phyloP scores from a whole-genome alignment of 306 rosid genomes.

The Phaseolus lunatus region DNA sequence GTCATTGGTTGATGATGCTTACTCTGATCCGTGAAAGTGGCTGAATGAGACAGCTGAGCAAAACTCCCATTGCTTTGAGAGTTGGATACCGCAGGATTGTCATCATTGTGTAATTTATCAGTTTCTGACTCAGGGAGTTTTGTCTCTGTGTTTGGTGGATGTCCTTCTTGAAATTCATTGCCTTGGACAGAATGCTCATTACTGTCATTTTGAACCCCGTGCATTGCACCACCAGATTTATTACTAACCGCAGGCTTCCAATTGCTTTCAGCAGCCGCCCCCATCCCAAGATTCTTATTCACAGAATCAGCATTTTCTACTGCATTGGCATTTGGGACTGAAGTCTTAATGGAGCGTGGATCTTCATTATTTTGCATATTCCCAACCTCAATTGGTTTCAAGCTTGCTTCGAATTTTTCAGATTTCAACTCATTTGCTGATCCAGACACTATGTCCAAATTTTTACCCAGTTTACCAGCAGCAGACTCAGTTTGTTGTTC shows the following conservation, averaged over 20 bases:
- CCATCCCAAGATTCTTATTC: conserved; percentile 55
- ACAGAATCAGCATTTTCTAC: conserved; percentile 60
- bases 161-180: conserved; percentile 58
- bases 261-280: conserved; percentile 53
- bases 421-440: conserved; percentile 50
- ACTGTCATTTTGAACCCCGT: conserved; percentile 51
- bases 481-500: conserved; percentile 54
- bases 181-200: conserved; percentile 52
- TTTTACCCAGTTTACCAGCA: conserved; percentile 50
- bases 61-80: conserved; percentile 53
- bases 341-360: conserved; percentile 48
- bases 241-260: conserved; percentile 44
- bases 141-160: conserved; percentile 52
- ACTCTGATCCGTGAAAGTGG: conserved; percentile 50
- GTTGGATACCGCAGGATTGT: conserved; percentile 49
- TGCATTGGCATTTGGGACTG: conserved; percentile 43
- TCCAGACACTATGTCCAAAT: conserved; percentile 44
- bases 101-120: conserved; percentile 56
- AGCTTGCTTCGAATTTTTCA: conserved; percentile 55
- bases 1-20: conserved; percentile 48
- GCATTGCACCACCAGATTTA: conserved; percentile 45
- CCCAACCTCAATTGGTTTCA: conserved; percentile 49
- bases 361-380: conserved; percentile 55
- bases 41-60: conserved; percentile 53
- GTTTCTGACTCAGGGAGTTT: conserved; percentile 54